These are phyloP conservation scores for Penicillium griseofulvum DNA, from an alignment of 2,329 filamentous ascomycete species.

Conservation along the genomic window DNA sequence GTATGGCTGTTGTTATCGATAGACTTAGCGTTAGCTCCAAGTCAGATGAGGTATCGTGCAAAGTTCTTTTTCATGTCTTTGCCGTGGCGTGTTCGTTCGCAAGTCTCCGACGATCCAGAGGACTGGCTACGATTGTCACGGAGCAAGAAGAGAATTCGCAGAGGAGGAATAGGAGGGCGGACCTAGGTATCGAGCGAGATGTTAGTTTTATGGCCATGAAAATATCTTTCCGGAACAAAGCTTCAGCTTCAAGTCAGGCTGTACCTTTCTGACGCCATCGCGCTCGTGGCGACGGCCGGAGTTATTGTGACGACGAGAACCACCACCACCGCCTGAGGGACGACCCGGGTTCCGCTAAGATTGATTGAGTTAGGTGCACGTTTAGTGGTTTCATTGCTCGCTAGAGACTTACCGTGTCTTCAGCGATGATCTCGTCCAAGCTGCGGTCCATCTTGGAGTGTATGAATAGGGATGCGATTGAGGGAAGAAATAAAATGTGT, in stretches of 20 bases:
- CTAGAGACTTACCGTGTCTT: slow-evolving; percentile 53
- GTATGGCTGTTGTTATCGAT: slow-evolving; percentile 43
- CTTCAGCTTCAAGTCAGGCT: not conserved
- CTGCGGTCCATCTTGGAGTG: slow-evolving; percentile 58
- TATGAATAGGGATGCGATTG: slow-evolving; percentile 2
- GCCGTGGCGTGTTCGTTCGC: slow-evolving; percentile 25
- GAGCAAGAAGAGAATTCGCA: slow-evolving; percentile 38
- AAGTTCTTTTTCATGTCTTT: slow-evolving; percentile 33
- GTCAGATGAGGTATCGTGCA: slow-evolving; percentile 38
- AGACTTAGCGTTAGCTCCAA: slow-evolving; percentile 46
- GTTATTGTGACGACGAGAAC: slow-evolving; percentile 39
- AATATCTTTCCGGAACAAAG: slow-evolving; percentile 6
- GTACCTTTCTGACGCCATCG: slow-evolving; percentile 88
- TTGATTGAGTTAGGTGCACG: slow-evolving; percentile 15
- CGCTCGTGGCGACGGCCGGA: slow-evolving; percentile 72
- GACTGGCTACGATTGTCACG: slow-evolving; percentile 32
- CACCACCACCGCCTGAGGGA: slow-evolving; percentile 23
- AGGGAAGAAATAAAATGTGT: not conserved
- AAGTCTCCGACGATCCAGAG: slow-evolving; percentile 26
- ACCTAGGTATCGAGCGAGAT: slow-evolving; percentile 30
- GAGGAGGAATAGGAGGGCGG: slow-evolving; percentile 43
- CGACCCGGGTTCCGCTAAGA: slow-evolving; percentile 27
- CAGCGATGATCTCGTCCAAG: slow-evolving; percentile 63
- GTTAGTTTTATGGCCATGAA: slow-evolving; percentile 10
- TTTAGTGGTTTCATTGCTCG: not conserved